These are phyloP conservation scores for Ilyonectria robusta DNA, from an alignment of 2,329 filamentous ascomycete genomes.

Conservation along the genomic window DNA sequence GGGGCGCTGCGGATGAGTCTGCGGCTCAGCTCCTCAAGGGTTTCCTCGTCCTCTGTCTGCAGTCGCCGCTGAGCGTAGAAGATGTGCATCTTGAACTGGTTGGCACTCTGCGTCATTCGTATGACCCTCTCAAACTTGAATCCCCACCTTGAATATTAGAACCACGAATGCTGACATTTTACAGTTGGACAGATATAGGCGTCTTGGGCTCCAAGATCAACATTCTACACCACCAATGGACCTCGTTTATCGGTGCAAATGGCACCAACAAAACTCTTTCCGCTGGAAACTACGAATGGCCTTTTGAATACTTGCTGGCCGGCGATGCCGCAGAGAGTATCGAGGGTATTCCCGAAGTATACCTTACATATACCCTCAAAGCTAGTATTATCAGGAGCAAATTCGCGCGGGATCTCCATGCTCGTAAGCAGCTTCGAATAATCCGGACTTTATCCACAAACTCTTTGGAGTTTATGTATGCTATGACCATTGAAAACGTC, in stretches of 20 bases:
- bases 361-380: conserved; percentile 90
- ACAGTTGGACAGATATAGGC: conserved; percentile 67
- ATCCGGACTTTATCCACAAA: conserved; percentile 82
- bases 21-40: conserved; percentile 81
- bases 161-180: conserved; percentile 1
- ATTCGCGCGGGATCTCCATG: conserved; percentile 85
- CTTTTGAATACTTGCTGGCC: conserved; percentile 79
- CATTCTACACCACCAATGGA: conserved; percentile 79
- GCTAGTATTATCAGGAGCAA: conserved; percentile 89
- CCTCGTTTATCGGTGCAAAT: conserved; percentile 69
- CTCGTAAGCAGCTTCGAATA: conserved; percentile 81
- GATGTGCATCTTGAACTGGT: conserved; percentile 79
- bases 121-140: conserved; percentile 53
- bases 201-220: conserved; percentile 67
- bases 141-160: neutral
- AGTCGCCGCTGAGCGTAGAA: conserved; percentile 77
- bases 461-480: conserved; percentile 82
- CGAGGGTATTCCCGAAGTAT: conserved; percentile 88
- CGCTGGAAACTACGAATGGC: conserved; percentile 86
- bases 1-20: conserved; percentile 80
- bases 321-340: conserved; percentile 86
- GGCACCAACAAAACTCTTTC: conserved; percentile 70
- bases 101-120: conserved; percentile 76
- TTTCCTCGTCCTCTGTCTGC: conserved; percentile 79
- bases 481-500: conserved; percentile 94